Evolutionary conservation across 2,329 filamentous ascomycete genomes (phyloP).

Genomic region (Claviceps sp.): DNA sequence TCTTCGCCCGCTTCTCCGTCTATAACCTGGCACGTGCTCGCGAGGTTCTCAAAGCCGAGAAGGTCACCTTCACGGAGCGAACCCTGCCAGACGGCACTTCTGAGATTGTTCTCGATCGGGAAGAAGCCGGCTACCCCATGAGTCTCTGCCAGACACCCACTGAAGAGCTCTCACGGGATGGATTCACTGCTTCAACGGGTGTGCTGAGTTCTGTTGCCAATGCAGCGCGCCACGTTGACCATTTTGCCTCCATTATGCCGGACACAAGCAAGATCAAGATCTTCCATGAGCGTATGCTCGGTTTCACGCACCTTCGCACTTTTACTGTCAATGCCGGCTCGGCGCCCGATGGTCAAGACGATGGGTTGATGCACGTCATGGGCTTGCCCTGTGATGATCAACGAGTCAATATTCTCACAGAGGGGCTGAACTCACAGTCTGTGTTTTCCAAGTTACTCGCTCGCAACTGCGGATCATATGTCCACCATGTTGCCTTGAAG

Average conservation of each 20-base stretch:
- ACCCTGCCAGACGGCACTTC: background rate
- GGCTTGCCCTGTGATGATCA: background rate
- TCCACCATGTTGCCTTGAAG: background rate
- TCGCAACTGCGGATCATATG: background rate
- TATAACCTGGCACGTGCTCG: background rate
- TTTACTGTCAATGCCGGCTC: background rate
- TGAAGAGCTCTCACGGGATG: background rate
- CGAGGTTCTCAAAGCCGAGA: background rate
- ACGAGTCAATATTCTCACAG: background rate
- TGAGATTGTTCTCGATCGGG: background rate
- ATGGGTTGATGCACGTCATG: background rate
- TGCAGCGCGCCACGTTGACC: background rate
- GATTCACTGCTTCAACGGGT: background rate
- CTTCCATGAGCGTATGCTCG: background rate
- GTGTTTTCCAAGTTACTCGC: background rate
- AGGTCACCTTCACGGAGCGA: background rate
- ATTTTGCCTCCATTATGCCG: background rate
- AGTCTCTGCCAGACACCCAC: background rate
- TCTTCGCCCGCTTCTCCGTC: background rate
- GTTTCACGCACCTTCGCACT: background rate
- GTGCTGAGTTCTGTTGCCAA: background rate
- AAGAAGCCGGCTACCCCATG: background rate
- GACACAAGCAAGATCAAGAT: background rate
- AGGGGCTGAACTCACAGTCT: background rate
- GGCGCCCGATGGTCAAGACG: background rate